These are phyloP conservation scores for Cutaneotrichosporon mucoides DNA, from an alignment of 1,284 basidiomycete genomes.

Conservation along the genomic window DNA sequence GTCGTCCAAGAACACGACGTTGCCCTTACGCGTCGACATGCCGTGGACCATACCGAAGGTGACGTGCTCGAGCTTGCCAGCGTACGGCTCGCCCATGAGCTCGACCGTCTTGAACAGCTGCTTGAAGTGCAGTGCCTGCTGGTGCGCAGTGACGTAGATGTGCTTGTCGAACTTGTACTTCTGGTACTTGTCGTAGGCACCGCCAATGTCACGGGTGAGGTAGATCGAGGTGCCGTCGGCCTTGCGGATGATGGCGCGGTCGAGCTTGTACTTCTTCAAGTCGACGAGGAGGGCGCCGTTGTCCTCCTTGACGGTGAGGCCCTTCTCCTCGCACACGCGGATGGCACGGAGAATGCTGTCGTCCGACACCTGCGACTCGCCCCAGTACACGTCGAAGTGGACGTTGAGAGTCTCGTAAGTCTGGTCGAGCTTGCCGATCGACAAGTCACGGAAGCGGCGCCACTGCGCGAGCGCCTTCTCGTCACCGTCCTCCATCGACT, in stretches of 20 bases:
- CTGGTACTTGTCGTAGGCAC: conserved; percentile 85
- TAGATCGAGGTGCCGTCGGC: conserved; percentile 96
- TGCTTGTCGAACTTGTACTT: conserved; percentile 97
- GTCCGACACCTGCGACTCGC: conserved; percentile 83
- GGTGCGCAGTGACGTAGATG: conserved; percentile 92
- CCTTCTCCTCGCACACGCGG: conserved; percentile 51
- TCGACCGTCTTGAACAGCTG: conserved; percentile 95
- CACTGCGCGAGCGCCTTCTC: conserved; percentile 78
- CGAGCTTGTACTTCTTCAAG: conserved; percentile 81
- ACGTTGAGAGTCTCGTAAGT: conserved; percentile 91
- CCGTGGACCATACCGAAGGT: conserved; percentile 88
- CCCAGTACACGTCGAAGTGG: conserved; percentile 88
- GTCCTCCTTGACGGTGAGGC: conserved; percentile 62
- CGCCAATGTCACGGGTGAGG: conserved; percentile 96
- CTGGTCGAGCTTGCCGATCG: conserved; percentile 83
- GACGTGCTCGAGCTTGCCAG: conserved; percentile 74
- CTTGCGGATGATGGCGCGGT: conserved; percentile 86
- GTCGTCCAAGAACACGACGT: conserved; percentile 91
- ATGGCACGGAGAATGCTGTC: conserved; percentile 70
- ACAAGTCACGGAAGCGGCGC: conserved; percentile 88
- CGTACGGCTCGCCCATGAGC: conserved; percentile 86
- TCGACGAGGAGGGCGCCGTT: conserved; percentile 73
- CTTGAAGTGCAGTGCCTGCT: conserved; percentile 87
- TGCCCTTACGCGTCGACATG: conserved; percentile 97
- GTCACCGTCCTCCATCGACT: conserved; percentile 92